These are phyloP conservation scores for Yamadazyma aaseri DNA, from an alignment of 1,139 yeast species.

Conservation along the genomic window DNA sequence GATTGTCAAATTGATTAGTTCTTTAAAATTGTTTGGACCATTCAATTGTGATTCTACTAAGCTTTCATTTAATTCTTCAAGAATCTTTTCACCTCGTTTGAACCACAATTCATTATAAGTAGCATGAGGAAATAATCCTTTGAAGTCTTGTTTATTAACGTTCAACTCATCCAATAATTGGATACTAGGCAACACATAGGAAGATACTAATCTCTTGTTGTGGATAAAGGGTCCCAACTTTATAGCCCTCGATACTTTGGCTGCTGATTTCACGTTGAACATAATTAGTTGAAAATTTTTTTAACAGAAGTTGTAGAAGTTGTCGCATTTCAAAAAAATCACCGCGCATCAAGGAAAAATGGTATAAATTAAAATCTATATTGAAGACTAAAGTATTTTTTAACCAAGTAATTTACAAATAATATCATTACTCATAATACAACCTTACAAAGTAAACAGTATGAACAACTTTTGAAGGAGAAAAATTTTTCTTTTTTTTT, in stretches of 20 bases:
- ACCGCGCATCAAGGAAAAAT: no score
- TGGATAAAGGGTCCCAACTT: no score
- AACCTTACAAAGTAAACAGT: constrained; percentile 2
- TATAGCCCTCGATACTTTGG: background rate
- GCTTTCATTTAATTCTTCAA: constrained; percentile 45
- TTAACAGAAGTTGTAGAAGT: no score
- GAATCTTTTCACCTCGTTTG: constrained; percentile 48
- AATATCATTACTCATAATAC: constrained; percentile 10
- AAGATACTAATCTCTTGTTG: constrained; percentile 9
- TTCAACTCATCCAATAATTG: constrained; percentile 32
- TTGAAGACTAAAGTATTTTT: constrained; percentile 1
- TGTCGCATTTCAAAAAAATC: no score
- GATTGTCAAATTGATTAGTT: constrained; percentile 40
- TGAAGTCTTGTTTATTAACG: constrained; percentile 36
- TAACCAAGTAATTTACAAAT: constrained; percentile 9
- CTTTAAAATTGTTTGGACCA: constrained; percentile 31
- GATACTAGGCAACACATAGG: constrained; percentile 27
- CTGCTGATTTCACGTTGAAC: constrained; percentile 1
- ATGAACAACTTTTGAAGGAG: background rate
- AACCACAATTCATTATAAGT: constrained; percentile 63
- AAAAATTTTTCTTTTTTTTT: constrained; percentile 1
- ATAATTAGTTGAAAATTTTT: no score
- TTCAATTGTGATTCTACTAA: constrained; percentile 28
- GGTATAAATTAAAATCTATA: constrained; percentile 1
- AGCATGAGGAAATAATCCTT: constrained; percentile 53